phyloP scores from a whole-genome alignment of 2,329 filamentous ascomycete species.

The Dactylonectria estremocensis region DNA sequence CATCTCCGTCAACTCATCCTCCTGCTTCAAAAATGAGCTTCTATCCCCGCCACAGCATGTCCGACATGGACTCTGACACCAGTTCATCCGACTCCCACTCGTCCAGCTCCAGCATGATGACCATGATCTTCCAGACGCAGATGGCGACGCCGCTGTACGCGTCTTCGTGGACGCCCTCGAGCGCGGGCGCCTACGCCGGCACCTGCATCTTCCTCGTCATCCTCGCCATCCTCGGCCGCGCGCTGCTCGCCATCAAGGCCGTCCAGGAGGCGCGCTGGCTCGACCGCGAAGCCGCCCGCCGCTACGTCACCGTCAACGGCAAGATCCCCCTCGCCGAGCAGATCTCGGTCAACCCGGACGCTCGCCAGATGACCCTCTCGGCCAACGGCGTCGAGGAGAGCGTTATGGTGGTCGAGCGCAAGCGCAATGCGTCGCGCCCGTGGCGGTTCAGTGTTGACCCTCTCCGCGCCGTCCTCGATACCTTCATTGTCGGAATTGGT shows the following conservation, averaged over 20 bases:
- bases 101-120: constrained; percentile 54
- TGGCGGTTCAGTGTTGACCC: constrained; percentile 89
- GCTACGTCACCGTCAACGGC: constrained; percentile 83
- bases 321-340: constrained; percentile 72
- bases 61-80: constrained; percentile 41
- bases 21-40: constrained; percentile 35
- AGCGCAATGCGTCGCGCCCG: constrained; percentile 69
- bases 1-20: neutral
- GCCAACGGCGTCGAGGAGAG: constrained; percentile 87
- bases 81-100: constrained; percentile 31
- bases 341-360: constrained; percentile 71
- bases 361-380: constrained; percentile 75
- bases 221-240: constrained; percentile 79
- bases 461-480: constrained; percentile 79
- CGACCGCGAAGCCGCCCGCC: constrained; percentile 78
- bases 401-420: constrained; percentile 79
- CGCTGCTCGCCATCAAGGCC: constrained; percentile 80
- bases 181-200: constrained; percentile 81
- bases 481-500: constrained; percentile 80
- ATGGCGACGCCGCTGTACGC: constrained; percentile 70
- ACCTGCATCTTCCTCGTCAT: constrained; percentile 93
- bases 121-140: constrained; percentile 73
- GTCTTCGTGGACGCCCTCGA: constrained; percentile 79
- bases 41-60: constrained; percentile 46
- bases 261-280: constrained; percentile 76